Evolutionary conservation across 352 stramenopile genomes (phyloP).

Genomic region (Pythium apleroticum): DNA sequence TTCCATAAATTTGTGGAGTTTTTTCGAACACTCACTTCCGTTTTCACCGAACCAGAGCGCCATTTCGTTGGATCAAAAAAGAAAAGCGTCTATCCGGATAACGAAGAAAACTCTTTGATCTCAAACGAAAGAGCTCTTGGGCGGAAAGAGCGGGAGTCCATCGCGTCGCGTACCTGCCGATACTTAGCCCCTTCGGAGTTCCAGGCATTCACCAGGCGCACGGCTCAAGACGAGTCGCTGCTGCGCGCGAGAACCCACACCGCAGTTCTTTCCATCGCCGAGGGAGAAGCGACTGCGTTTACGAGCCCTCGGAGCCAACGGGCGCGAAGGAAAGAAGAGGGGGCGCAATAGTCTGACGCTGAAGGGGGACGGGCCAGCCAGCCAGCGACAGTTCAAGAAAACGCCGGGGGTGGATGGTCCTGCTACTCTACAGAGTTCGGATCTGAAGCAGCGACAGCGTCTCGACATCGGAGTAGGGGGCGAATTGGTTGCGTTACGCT

Average conservation of each 20-base stretch:
- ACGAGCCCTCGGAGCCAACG: too few relatives aligned
- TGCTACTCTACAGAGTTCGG: background rate
- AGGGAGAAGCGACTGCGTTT: too few relatives aligned
- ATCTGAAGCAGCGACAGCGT: background rate
- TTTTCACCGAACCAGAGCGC: constrained; percentile 7
- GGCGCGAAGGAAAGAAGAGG: background rate
- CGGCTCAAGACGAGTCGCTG: background rate
- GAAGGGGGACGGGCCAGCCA: too few relatives aligned
- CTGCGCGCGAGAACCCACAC: background rate
- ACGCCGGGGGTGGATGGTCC: background rate
- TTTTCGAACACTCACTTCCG: constrained; percentile 15
- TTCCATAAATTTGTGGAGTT: constrained; percentile 9
- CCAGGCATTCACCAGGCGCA: background rate
- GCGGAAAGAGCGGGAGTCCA: constrained; percentile 13
- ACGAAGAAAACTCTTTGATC: constrained; percentile 9
- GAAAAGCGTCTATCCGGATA: constrained; percentile 4
- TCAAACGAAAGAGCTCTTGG: background rate
- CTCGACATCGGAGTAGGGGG: background rate
- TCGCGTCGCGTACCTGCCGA: constrained; percentile 6
- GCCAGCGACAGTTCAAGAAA: background rate
- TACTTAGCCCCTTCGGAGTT: background rate
- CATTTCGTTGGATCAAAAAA: constrained; percentile 25
- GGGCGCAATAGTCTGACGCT: background rate
- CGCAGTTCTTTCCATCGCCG: background rate
- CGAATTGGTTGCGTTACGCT: background rate